Base-by-base conservation (phyloP, 2,329 filamentous ascomycete species). In the Gremmenia infestans region DNA sequence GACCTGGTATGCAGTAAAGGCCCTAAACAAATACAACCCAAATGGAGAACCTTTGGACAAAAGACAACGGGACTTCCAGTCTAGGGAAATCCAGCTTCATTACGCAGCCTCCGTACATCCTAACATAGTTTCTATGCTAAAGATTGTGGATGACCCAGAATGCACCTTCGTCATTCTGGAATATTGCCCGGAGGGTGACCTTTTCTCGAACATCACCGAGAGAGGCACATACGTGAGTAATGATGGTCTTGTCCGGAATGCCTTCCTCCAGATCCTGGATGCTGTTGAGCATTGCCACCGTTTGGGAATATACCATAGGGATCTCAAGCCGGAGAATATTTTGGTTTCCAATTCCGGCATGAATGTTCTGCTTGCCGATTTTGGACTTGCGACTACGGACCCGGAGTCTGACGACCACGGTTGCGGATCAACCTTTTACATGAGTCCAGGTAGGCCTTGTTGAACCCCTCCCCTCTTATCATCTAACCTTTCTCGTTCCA, bases 351-450 rank as follows among this genome's bases (percentile, higher is more conserved):
- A 96, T 76, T 80, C 86, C 62, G 93, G 93, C 63, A 84, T 87
- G 75, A 94, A 91, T 37, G 90, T 96, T 70, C 96, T 97, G 77
- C 82, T 99, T 63, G 94, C 93, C 63, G 94, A 99, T 74, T 99
- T 99, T 80, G 94, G 94, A 71, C 83, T 99, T 54, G 94, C 94
- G 57, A 97, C 91, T 23, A 86, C 85, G 56, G 89, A 93, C 63
- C 81, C 85, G 63, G 80, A 87, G 64, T 96, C 93, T 62, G 88
- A 91, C 66, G 94, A 99, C 72, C 97, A 96, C 74, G 94, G 94
- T 68, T 99, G 94, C 72, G 94, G 94, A 61, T 97, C 94, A 35
- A 97, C 93, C 14, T 97, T 97, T 70, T 99, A 99, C 77, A 99
- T 97, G 94, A 96, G 91, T 70, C 94, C 94, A 83, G 93, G 93